Evolutionary conservation across 176 grass and related monocot genomes (phyloP), one percentile per base, ranked within the genome.

Genomic region (Elymus sibiricus): DNA sequence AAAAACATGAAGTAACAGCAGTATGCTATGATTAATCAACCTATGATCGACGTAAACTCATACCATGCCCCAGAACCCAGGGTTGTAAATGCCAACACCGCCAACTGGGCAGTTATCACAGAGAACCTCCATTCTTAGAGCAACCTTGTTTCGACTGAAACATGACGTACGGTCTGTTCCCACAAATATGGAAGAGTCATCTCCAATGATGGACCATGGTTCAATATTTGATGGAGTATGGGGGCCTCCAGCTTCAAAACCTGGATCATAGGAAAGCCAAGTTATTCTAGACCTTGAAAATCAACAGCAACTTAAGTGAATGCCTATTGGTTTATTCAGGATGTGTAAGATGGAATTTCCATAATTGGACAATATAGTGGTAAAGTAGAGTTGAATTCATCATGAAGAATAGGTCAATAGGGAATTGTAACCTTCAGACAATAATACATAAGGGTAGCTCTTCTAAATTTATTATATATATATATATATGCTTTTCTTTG

Each of bases 1-100:
- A 16, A 59, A 27, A 47, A 2, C 6, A 15, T 9, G 25, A 0
- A 84, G 76, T 12, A 4, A 35, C 34, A 28, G 39, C 10, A 65
- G 26, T 28, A 29, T 24, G 8, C 22, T 84, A 66, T 38, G 80
- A 46, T 27, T 4, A 31, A 64, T 22, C 19, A 74, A 87, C 43
- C 65, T 66, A 27, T 66, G 42, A 58, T 35, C 22, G 6, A 49
- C 58, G 35, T 32, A 64, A 51, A 25, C 2, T n/a, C 68, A 42
- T 92, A 98, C 96, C 93, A 98, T 98, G 86, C 96, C 96, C 96
- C 96, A 98, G 67, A 86, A 98, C 7, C 96, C 96, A 6, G 96
- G 96, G 71, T 98, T 98, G 60, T 95, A 95, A 81, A 98, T 85
- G 19, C 96, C 96, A 80, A 98, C 96, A 83, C 96, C 96, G 77